Conservation (phyloP, 148 eudicot genomes). For the Silene uniflora region DNA sequence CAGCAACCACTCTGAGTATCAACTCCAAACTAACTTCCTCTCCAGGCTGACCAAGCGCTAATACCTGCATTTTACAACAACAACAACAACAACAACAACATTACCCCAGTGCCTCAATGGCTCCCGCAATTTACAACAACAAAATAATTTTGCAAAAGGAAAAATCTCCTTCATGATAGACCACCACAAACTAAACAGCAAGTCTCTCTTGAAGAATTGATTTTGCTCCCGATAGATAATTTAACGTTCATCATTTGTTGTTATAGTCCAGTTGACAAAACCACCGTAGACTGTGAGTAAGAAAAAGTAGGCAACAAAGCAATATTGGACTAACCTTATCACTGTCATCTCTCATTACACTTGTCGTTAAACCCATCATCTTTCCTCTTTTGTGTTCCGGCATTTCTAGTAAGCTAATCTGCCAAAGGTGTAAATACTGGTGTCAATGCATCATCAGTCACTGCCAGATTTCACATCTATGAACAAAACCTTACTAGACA, state of each 20-base stretch:
- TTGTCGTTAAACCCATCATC: constrained; percentile 56
- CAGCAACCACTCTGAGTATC: constrained; percentile 93
- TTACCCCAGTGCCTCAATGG: too few relatives aligned
- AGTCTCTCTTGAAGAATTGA: neutral
- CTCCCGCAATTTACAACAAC: constrained; percentile 3
- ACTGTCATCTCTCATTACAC: constrained; percentile 78
- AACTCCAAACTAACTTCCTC: constrained; percentile 90
- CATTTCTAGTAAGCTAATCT: constrained; percentile 85
- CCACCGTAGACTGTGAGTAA: neutral
- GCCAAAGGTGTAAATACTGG: constrained; percentile 25
- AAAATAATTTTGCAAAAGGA: neutral
- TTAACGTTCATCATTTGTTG: neutral
- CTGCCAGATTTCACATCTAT: neutral
- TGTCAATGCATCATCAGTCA: constrained; percentile 1
- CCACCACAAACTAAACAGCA: neutral
- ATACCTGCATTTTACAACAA: constrained; percentile 82
- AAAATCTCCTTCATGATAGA: neutral
- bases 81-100: too few relatives aligned
- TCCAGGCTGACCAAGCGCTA: constrained; percentile 83
- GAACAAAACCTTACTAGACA: neutral
- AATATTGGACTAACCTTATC: constrained; percentile 57
- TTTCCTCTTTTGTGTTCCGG: constrained; percentile 60
- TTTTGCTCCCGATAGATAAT: neutral
- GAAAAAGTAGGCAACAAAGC: neutral
- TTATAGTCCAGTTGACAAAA: neutral